Evolutionary conservation across 2,329 filamentous ascomycete genomes (phyloP).

Genomic region (Amauroascus verrucosus): DNA sequence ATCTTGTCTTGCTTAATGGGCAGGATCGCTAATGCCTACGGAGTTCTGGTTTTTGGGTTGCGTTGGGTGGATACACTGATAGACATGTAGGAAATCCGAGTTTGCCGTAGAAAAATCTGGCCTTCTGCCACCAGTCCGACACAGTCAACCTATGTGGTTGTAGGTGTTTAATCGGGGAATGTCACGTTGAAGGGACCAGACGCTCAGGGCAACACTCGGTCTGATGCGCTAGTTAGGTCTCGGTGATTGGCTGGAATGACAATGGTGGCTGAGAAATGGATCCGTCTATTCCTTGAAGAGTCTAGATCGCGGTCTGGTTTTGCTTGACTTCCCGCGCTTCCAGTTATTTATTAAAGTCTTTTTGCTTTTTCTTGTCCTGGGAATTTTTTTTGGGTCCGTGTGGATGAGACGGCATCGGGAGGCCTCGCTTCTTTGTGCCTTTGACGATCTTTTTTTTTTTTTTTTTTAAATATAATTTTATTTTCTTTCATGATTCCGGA

Average conservation of each 20-base stretch:
- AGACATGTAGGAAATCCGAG: no score
- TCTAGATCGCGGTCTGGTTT: background rate
- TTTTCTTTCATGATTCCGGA: background rate
- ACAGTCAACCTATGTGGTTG: no score
- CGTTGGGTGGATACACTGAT: background rate
- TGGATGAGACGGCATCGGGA: background rate
- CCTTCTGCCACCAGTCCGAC: no score
- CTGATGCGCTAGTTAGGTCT: background rate
- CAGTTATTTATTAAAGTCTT: background rate
- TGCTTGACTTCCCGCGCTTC: slow-evolving; percentile 2
- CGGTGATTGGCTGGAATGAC: background rate
- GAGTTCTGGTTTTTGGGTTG: background rate
- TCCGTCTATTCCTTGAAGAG: background rate
- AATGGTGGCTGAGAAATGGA: background rate
- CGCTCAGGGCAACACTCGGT: no score
- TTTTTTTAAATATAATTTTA: no score
- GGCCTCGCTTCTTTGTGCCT: background rate
- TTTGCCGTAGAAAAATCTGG: no score
- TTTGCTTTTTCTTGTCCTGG: background rate
- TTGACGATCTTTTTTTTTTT: background rate
- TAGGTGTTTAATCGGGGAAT: background rate
- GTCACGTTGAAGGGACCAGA: background rate
- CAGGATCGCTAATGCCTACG: slow-evolving; percentile 48
- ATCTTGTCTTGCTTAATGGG: slow-evolving; percentile 81
- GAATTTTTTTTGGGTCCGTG: background rate